Conservation (phyloP, 2,329 filamentous ascomycete genomes). For the Zelopaecilomyces penicillatus region DNA sequence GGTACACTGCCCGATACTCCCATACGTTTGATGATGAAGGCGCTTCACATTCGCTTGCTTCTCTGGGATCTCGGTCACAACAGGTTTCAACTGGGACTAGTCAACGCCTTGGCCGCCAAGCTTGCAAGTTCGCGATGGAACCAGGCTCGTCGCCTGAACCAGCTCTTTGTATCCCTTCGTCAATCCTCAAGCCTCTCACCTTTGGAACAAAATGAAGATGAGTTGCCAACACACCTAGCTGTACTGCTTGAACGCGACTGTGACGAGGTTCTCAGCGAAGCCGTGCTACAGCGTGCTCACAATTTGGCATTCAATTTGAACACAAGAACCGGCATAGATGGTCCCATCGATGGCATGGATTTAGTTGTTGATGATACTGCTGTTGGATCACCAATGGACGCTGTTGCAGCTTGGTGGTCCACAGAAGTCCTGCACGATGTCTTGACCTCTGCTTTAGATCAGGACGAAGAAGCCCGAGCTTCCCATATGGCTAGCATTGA, state of each 20-base stretch:
- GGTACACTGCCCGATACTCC: slow-evolving; percentile 80
- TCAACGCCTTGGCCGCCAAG: slow-evolving; percentile 63
- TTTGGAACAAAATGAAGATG: slow-evolving; percentile 41
- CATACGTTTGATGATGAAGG: slow-evolving; percentile 78
- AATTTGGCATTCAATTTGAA: slow-evolving; percentile 83
- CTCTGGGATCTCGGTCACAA: slow-evolving; percentile 68
- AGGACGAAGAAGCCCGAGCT: slow-evolving; percentile 26
- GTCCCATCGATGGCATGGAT: slow-evolving; percentile 66
- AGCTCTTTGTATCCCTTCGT: slow-evolving; percentile 33
- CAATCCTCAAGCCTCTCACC: slow-evolving; percentile 20
- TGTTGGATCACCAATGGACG: slow-evolving; percentile 80
- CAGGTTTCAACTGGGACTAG: slow-evolving; percentile 53
- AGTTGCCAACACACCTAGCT: slow-evolving; percentile 67
- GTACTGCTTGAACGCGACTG: slow-evolving; percentile 70
- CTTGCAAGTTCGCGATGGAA: slow-evolving; percentile 75
- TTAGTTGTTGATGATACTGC: slow-evolving; percentile 76
- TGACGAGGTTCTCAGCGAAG: slow-evolving; percentile 70
- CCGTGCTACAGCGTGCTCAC: slow-evolving; percentile 75
- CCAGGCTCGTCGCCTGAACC: slow-evolving; percentile 60
- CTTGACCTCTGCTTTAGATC: slow-evolving; percentile 55
- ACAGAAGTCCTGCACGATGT: slow-evolving; percentile 62
- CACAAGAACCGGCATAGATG: slow-evolving; percentile 56
- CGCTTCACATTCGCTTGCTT: slow-evolving; percentile 81
- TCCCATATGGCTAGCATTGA: slow-evolving; percentile 42
- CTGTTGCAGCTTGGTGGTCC: slow-evolving; percentile 86